These are phyloP conservation scores for Omphalotus olearius DNA, from an alignment of 1,284 basidiomycete genomes.

Conservation along the genomic window DNA sequence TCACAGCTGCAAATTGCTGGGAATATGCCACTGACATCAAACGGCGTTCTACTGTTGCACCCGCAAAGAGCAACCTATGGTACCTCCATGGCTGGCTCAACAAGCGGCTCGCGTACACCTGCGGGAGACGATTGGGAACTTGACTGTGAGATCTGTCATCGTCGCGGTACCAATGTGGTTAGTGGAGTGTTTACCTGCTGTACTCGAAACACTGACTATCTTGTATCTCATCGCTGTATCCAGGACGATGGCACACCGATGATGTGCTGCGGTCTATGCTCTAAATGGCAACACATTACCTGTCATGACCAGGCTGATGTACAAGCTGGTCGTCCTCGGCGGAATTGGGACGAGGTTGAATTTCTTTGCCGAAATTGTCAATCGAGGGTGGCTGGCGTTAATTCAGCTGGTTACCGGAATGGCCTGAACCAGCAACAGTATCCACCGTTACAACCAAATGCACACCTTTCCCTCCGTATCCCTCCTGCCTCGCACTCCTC, in stretches of 20 bases:
- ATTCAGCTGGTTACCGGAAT: slow-evolving; percentile 11
- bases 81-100: slow-evolving; percentile 13
- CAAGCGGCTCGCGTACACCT: slow-evolving; percentile 42
- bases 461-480: slow-evolving; percentile 3
- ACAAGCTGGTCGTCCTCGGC: slow-evolving; percentile 49
- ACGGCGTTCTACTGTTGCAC: not conserved
- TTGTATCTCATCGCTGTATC: not conserved
- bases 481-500: not conserved
- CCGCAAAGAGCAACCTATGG: not conserved
- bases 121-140: slow-evolving; percentile 72
- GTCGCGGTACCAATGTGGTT: slow-evolving; percentile 67
- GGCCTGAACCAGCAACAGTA: slow-evolving; percentile 15
- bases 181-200: slow-evolving; percentile 18
- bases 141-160: slow-evolving; percentile 79
- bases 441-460: slow-evolving; percentile 14
- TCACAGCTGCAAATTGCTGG: not conserved
- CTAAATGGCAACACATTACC: slow-evolving; percentile 80
- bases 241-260: slow-evolving; percentile 76
- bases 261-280: slow-evolving; percentile 76
- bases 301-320: slow-evolving; percentile 69
- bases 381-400: not conserved
- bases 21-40: not conserved
- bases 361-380: slow-evolving; percentile 57
- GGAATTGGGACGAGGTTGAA: slow-evolving; percentile 71
- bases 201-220: not conserved